Conservation (phyloP, 768 basidiomycete species). For the Termitomyces sp. region DNA sequence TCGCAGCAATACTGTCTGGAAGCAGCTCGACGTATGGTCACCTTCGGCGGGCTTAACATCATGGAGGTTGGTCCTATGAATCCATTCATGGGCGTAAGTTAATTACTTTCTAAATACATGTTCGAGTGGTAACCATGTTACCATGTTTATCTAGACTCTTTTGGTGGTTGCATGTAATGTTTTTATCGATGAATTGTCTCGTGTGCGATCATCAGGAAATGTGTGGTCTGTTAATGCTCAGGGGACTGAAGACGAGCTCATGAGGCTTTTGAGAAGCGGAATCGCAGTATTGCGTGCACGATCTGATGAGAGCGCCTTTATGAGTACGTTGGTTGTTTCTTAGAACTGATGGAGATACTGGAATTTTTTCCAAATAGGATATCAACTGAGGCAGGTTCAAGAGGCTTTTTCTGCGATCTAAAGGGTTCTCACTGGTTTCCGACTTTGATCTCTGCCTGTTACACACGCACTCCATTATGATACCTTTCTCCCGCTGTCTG, state of each 20-base stretch:
- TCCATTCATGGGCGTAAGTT: slow-evolving; percentile 49
- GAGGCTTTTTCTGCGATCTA: slow-evolving; percentile 38
- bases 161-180: slow-evolving; percentile 44
- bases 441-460: background rate
- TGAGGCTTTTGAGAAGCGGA: slow-evolving; percentile 33
- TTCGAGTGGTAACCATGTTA: slow-evolving; percentile 1
- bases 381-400: slow-evolving; percentile 41
- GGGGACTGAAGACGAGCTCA: slow-evolving; percentile 35
- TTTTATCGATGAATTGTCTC: slow-evolving; percentile 41
- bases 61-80: slow-evolving; percentile 36
- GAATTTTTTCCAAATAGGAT: slow-evolving; percentile 22
- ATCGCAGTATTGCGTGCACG: slow-evolving; percentile 37
- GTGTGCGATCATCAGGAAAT: slow-evolving; percentile 28
- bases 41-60: slow-evolving; percentile 32
- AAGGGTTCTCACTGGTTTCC: background rate
- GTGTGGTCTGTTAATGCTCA: slow-evolving; percentile 24
- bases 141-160: slow-evolving; percentile 28
- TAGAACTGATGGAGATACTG: background rate
- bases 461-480: slow-evolving; percentile 13
- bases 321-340: slow-evolving; percentile 31
- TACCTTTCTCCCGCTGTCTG: slow-evolving; percentile 5
- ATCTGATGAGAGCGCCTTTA: slow-evolving; percentile 39
- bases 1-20: slow-evolving; percentile 39
- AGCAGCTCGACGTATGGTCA: slow-evolving; percentile 39
- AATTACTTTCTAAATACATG: background rate